phyloP scores from a whole-genome alignment of 2,329 filamentous ascomycete species.

The Hymenoscyphus occultus region DNA sequence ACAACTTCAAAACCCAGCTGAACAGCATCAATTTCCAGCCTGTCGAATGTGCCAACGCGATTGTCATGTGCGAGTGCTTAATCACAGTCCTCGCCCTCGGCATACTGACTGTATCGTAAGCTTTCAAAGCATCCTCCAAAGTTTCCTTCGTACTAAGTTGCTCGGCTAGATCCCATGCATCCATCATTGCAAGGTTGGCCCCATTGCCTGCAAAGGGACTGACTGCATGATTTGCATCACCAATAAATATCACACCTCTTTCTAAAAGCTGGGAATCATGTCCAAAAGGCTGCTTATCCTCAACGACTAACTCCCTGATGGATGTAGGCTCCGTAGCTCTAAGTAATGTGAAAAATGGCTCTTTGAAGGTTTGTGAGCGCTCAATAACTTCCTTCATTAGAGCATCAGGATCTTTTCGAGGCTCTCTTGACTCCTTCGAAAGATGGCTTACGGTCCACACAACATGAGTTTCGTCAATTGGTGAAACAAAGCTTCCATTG shows the following conservation, averaged over 20 bases:
- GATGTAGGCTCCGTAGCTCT: constrained; percentile 40
- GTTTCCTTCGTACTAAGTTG: constrained; percentile 36
- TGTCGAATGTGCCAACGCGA: background rate
- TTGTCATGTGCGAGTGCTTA: constrained; percentile 11
- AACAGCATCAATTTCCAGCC: background rate
- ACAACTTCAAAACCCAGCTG: background rate
- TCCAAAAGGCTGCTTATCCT: constrained; percentile 45
- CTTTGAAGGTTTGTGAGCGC: constrained; percentile 38
- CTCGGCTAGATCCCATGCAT: constrained; percentile 47
- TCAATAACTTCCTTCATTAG: constrained; percentile 37
- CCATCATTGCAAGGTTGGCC: constrained; percentile 47
- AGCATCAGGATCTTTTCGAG: constrained; percentile 12
- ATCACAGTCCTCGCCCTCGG: constrained; percentile 33
- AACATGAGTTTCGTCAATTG: constrained; percentile 41
- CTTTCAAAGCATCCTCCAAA: constrained; percentile 32
- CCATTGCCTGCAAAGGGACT: constrained; percentile 49
- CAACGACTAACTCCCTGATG: constrained; percentile 41
- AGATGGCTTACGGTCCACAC: constrained; percentile 45
- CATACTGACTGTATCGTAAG: constrained; percentile 40
- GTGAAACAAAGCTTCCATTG: constrained; percentile 44
- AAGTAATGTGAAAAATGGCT: constrained; percentile 43
- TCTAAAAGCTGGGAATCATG: constrained; percentile 34
- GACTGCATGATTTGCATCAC: constrained; percentile 50
- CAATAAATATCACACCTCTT: constrained; percentile 43
- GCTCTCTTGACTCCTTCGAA: constrained; percentile 22